Percentiles rank a stretch among this genome's conserved stretches.
These are phyloP conservation scores for Kodamaea fungicola DNA, from an alignment of 1,139 yeast genomes.

Conservation along the genomic window DNA sequence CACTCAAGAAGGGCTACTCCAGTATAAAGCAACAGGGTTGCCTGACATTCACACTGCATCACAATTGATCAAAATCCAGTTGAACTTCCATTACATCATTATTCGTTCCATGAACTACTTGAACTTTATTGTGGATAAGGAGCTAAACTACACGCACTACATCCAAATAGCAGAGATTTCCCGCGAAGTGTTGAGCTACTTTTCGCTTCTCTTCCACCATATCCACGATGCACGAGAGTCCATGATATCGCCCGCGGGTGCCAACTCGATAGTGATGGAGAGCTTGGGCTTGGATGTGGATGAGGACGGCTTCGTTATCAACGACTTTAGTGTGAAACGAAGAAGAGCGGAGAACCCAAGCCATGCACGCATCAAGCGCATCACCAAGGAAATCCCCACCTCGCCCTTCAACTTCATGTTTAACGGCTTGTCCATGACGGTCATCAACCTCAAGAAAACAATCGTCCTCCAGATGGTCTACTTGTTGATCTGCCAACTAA, in stretches of 20 bases:
- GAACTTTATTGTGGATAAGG: constrained; percentile 46
- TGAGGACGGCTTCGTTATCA: constrained; percentile 48
- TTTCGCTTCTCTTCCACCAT: constrained; percentile 36
- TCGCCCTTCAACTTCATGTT: constrained; percentile 45
- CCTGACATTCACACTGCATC: constrained; percentile 42
- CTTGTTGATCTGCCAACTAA: constrained; percentile 39
- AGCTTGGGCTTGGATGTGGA: constrained; percentile 26
- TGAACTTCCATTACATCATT: constrained; percentile 43
- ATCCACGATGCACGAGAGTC: constrained; percentile 13
- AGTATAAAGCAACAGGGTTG: constrained; percentile 31
- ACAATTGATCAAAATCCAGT: constrained; percentile 40
- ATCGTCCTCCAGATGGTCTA: constrained; percentile 45
- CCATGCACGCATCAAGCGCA: constrained; percentile 10
- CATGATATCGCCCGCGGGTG: constrained; percentile 7
- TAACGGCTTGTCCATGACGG: constrained; percentile 45
- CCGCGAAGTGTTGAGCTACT: constrained; percentile 38
- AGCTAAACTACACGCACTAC: constrained; percentile 36
- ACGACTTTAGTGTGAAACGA: constrained; percentile 44
- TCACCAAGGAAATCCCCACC: constrained; percentile 27
- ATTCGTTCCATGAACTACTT: constrained; percentile 45
- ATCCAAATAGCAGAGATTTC: constrained; percentile 36
- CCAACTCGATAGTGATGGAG: constrained; percentile 14
- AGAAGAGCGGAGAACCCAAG: constrained; percentile 18
- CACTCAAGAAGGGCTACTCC: constrained; percentile 28
- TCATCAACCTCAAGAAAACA: constrained; percentile 44